Evolutionary conservation across 805 yeast genomes (phyloP).

Genomic region (Starmerella roubikii): DNA sequence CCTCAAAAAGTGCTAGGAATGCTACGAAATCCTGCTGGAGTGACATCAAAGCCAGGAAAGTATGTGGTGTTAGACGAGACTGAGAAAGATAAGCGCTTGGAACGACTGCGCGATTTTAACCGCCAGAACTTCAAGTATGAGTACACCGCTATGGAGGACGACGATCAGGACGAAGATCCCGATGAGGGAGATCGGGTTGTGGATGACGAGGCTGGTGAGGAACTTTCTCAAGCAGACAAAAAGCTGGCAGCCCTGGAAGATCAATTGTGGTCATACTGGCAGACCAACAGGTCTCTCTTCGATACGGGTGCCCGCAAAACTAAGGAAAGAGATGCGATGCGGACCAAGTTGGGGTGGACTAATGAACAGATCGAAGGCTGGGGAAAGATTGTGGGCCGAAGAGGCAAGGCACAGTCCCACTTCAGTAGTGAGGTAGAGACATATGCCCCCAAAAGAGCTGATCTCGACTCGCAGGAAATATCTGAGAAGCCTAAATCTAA

Average conservation of each 20-base stretch:
- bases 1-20: slow-evolving; percentile 33
- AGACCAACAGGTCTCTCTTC: slow-evolving; percentile 36
- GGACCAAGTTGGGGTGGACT: slow-evolving; percentile 48
- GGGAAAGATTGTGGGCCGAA: slow-evolving; percentile 40
- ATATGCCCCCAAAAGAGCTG: slow-evolving; percentile 4
- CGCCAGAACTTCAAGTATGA: slow-evolving; percentile 33
- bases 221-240: slow-evolving; percentile 29
- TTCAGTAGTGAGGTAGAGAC: slow-evolving; percentile 1
- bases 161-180: slow-evolving; percentile 6
- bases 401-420: neutral
- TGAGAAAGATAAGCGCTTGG: slow-evolving; percentile 15
- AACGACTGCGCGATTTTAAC: slow-evolving; percentile 1
- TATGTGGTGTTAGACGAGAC: slow-evolving; percentile 12
- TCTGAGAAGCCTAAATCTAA: no score
- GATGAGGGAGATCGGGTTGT: slow-evolving; percentile 56
- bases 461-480: neutral
- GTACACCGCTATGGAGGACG: slow-evolving; percentile 29
- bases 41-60: slow-evolving; percentile 13
- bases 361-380: slow-evolving; percentile 92
- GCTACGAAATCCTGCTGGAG: slow-evolving; percentile 17
- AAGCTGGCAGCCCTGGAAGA: slow-evolving; percentile 33
- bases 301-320: slow-evolving; percentile 39
- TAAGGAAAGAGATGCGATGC: slow-evolving; percentile 38
- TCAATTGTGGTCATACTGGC: slow-evolving; percentile 11
- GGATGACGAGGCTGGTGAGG: slow-evolving; percentile 32